Evolutionary conservation across 163 green algal species (phyloP).

Genomic region (Prototheca cutis): DNA sequence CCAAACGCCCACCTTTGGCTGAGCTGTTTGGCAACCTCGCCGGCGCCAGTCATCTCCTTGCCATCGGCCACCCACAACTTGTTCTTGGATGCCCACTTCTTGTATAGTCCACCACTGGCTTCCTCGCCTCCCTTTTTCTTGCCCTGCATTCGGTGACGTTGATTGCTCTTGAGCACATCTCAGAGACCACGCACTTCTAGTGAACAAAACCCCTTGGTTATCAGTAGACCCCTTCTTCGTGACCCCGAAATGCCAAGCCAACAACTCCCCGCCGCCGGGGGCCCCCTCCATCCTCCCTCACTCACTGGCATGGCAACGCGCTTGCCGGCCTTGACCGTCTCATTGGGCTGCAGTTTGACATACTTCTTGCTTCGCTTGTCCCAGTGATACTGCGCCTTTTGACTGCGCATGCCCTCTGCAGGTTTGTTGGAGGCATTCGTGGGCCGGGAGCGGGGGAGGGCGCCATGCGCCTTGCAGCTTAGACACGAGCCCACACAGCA

Average conservation of each 20-base stretch:
- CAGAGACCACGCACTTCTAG: no score
- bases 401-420: slow-evolving; percentile 28
- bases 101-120: slow-evolving; percentile 42
- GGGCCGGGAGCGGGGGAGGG: no score
- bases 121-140: slow-evolving; percentile 22
- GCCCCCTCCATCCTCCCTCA: no score
- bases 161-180: no score
- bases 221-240: no score
- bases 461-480: no score
- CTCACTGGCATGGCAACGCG: no score
- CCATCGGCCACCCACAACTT: slow-evolving; percentile 23
- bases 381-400: slow-evolving; percentile 59
- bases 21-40: slow-evolving; percentile 6
- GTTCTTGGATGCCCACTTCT: slow-evolving; percentile 64
- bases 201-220: no score
- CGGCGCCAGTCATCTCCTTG: background rate
- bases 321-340: slow-evolving; percentile 38
- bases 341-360: slow-evolving; percentile 47
- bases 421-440: no score
- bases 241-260: no score
- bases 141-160: background rate
- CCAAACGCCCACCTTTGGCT: slow-evolving; percentile 5
- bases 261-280: no score
- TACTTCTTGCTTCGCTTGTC: slow-evolving; percentile 74
- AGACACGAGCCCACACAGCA: no score